phyloP scores from a whole-genome alignment of 1,284 basidiomycete genomes.

The Pseudozyma tsukubaensis region DNA sequence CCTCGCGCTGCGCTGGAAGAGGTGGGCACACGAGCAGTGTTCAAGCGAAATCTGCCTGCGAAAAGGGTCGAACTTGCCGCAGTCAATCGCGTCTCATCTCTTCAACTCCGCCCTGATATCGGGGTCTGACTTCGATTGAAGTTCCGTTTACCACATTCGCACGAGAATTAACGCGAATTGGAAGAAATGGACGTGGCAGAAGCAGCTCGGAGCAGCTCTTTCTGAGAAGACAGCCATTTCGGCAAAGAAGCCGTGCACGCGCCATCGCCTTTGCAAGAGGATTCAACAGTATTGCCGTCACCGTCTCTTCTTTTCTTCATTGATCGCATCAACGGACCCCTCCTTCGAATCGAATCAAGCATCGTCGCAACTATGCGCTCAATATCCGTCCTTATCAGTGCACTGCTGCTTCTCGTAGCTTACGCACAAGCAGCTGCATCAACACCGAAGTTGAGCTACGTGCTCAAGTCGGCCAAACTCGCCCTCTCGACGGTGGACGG shows the following conservation, averaged over 20 bases:
- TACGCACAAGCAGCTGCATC: constrained; percentile 32
- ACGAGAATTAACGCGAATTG: neutral
- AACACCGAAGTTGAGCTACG: constrained; percentile 46
- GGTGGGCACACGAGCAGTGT: neutral
- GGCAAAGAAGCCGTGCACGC: constrained; percentile 24
- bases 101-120: neutral
- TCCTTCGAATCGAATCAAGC: neutral
- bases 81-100: constrained; percentile 14
- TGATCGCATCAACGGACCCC: neutral
- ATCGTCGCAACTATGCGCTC: constrained; percentile 16
- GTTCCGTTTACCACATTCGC: neutral
- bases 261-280: constrained; percentile 17
- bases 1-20: neutral
- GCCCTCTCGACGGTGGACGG: constrained; percentile 49
- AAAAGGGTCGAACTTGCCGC: constrained; percentile 45
- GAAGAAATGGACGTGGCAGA: neutral
- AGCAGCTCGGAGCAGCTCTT: neutral
- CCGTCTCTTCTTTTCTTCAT: neutral
- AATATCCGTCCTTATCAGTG: constrained; percentile 12
- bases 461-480: constrained; percentile 46
- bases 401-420: constrained; percentile 23
- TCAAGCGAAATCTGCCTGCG: constrained; percentile 4
- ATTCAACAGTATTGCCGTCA: too few relatives aligned
- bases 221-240: neutral
- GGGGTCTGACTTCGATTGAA: neutral